Evolutionary conservation across 1,139 yeast genomes (phyloP), one percentile per base, ranked within the genome.

Genomic region (Taphrina populina): DNA sequence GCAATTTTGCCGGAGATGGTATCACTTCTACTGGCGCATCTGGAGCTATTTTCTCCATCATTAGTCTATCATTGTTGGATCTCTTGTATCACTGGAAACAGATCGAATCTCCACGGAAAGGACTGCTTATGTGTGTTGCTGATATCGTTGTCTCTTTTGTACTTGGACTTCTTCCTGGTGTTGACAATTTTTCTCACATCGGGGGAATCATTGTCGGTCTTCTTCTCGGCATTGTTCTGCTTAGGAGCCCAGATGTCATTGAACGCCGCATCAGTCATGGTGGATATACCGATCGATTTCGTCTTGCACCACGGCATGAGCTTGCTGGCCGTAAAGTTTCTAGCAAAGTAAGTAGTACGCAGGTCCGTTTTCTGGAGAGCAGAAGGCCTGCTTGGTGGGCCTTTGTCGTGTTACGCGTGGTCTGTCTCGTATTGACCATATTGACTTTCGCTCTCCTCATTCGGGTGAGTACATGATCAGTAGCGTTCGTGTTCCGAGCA

Each of bases 141-240:
- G 90, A 84, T 65, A 76, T 84, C 43, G 64, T 82, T 13, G 71
- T 83, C 3, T 77, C 84, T 35, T 75, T 84, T 57, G 85, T 78
- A 1, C 69, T 84, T 24, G 92, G 92, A 0, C 70, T 84, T 29
- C 69, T 84, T 17, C 92, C 92, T 0, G 92, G 92, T 0, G 68
- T 84, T 55, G 92, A 84, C 68, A 84, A 84, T 66, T 84, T 84
- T 65, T 78, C 86, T 56, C 92, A 84, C 66, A 77, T 84, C 61
- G 92, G 92, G 4, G 92, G 92, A 2, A 82, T 83, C 68, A 78
- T 81, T 23, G 71, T 81, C 70, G 92, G 92, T 0, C 49, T 81
- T 1, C 67, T 81, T 24, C 63, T 74, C 33, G 81, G 84, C 1
- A 66, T 81, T 0, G 69, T 77, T 0, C 62, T 83, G n/a, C 65